Evolutionary conservation across 2,329 filamentous ascomycete species (phyloP), one percentile per base, ranked within the genome.

Genomic region (Parastagonospora nodorum): DNA sequence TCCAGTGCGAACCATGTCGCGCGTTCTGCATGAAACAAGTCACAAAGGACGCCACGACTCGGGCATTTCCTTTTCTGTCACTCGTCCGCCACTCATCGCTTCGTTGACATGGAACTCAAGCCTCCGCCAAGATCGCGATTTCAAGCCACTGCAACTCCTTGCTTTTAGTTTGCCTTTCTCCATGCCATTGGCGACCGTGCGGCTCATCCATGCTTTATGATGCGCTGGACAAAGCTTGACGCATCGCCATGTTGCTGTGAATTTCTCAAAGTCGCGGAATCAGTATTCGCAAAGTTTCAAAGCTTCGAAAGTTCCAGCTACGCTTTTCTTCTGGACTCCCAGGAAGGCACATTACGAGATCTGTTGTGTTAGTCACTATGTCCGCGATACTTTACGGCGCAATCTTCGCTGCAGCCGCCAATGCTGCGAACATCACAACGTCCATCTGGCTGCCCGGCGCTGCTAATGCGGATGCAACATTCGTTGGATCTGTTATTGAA

Each of bases 381-480:
- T 57, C 62, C 58, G 50, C 53, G 31, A 35, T 69, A 16, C 48
- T 64, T 14, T 55, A 55, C 8, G 41, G 56, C 30, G 44, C 67
- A 14, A 45, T 66, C 12, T 55, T 69, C 43, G 61, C 60, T 11
- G 50, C 62, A 7, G 49, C 47, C 11, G 62, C 59, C 12, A 43
- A 16, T 8, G 39, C 61, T n/a, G 67, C 67, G 8, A 45, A 65
- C 24, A 16, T 67, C 11, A 71, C 67, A 4, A 69, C 68, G 7
- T 64, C 65, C 2, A 56, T 67, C 9, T 68, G 67, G 63, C 43
- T 69, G 42, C 64, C 66, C 3, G 47, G 61, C 28, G 39, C 47
- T 14, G 44, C 49, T 24, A 49, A 50, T 16, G 32, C 45, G 4
- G 48, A 60, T 7, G 32, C 55, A 8, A 52, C 48, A 2, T 64